Percentiles rank a stretch among this genome's conserved stretches.
These are phyloP conservation scores for Leptographium flavum DNA, from an alignment of 2,329 filamentous ascomycete species.

Conservation along the genomic window DNA sequence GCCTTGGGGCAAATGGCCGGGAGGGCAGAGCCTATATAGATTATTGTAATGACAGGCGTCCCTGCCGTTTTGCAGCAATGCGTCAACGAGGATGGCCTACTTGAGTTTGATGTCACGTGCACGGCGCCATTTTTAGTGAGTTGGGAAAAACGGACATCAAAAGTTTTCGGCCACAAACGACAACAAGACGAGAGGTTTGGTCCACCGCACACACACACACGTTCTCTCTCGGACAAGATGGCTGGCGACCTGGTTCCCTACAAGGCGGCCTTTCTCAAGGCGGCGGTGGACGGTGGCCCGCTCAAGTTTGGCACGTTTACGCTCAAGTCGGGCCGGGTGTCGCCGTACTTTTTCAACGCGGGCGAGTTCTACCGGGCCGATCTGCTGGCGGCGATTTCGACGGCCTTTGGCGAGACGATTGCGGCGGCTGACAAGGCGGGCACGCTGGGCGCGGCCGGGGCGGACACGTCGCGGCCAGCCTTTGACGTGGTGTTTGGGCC, in stretches of 20 bases:
- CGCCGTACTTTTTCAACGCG: slow-evolving; percentile 97
- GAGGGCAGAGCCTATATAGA: too few species aligned
- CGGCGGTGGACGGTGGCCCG: slow-evolving; percentile 52
- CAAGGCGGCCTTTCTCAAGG: slow-evolving; percentile 59
- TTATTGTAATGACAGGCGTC: too few species aligned
- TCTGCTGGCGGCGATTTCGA: slow-evolving; percentile 62
- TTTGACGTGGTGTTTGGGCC: slow-evolving; percentile 88
- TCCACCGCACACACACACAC: background rate
- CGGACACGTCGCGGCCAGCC: background rate
- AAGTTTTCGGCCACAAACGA: too few species aligned
- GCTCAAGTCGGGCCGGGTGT: slow-evolving; percentile 82
- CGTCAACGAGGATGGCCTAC: too few species aligned
- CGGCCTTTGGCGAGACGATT: slow-evolving; percentile 64
- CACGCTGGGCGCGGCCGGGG: background rate
- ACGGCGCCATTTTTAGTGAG: too few species aligned
- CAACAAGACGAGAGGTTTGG: too few species aligned
- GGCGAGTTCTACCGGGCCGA: slow-evolving; percentile 75
- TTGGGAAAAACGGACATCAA: too few species aligned
- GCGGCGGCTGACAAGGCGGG: slow-evolving; percentile 10
- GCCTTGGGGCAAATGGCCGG: background rate
- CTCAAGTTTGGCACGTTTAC: slow-evolving; percentile 74
- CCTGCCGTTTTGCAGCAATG: too few species aligned
- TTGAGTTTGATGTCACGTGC: too few species aligned
- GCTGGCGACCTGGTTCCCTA: slow-evolving; percentile 34
- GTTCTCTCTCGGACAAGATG: slow-evolving; percentile 6